A percentile compares a stretch with the other conserved stretches of the same genome.
Conservation (phyloP, 1,284 basidiomycete genomes). For the Ceratobasidium sp. region DNA sequence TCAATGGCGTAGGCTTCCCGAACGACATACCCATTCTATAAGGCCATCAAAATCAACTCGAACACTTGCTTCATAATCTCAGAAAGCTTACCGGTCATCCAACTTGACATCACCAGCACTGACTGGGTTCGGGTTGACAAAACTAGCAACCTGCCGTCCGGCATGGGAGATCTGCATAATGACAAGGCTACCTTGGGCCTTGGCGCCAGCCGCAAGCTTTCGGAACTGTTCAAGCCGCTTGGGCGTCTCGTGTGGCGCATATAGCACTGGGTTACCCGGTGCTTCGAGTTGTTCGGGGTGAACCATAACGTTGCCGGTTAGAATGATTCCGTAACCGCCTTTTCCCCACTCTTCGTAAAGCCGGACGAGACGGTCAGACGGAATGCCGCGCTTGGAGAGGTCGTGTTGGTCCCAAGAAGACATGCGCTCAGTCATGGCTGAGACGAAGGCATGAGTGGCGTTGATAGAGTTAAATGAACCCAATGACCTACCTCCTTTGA, state of each 20-base stretch:
- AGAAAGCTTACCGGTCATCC: background rate
- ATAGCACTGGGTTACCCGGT: conserved; percentile 39
- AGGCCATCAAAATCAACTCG: background rate
- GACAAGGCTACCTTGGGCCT: conserved; percentile 53
- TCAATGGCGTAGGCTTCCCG: conserved; percentile 48
- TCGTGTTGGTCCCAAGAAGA: conserved; percentile 10
- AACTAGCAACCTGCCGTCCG: conserved; percentile 46
- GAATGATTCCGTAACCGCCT: conserved; percentile 22
- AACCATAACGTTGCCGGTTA: conserved; percentile 20
- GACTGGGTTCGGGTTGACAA: conserved; percentile 48
- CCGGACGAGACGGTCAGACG: conserved; percentile 3
- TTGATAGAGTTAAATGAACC: background rate
- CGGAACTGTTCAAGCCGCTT: conserved; percentile 49
- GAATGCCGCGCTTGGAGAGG: conserved; percentile 15
- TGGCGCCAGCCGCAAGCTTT: conserved; percentile 50
- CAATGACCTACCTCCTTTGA: conserved; percentile 14
- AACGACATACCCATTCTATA: conserved; percentile 47
- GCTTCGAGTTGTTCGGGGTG: conserved; percentile 33
- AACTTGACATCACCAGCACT: conserved; percentile 49
- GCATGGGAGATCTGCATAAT: conserved; percentile 56
- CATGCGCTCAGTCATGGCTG: conserved; percentile 16
- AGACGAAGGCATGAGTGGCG: background rate
- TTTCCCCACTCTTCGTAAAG: conserved; percentile 17
- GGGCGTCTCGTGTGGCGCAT: conserved; percentile 41
- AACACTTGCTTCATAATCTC: background rate